Conservation (phyloP, 306 rosid species). For the Mimosa pudica region DNA sequence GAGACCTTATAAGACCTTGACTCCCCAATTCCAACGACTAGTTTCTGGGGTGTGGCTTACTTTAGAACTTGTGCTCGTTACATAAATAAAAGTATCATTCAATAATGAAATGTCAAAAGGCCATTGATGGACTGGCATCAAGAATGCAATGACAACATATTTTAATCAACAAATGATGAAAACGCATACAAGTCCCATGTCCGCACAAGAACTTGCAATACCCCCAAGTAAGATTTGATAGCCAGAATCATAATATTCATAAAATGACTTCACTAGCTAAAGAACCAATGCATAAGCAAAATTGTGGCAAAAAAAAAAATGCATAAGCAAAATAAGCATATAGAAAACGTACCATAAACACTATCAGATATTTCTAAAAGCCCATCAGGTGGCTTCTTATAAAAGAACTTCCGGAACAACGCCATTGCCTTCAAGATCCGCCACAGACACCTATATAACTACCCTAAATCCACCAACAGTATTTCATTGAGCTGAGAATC, state of each 20-base stretch:
- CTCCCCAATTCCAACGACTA: too few relatives aligned
- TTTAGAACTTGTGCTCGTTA: too few relatives aligned
- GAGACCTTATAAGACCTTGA: too few relatives aligned
- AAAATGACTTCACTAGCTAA: slow-evolving; percentile 30
- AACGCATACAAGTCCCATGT: slow-evolving; percentile 8
- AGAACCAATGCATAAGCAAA: slow-evolving; percentile 26
- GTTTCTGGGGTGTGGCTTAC: too few relatives aligned
- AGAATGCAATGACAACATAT: slow-evolving; percentile 23
- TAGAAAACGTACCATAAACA: slow-evolving; percentile 79
- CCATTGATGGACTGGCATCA: slow-evolving; percentile 19
- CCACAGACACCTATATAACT: slow-evolving; percentile 37
- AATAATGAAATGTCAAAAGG: slow-evolving; percentile 24
- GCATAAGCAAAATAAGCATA: slow-evolving; percentile 31
- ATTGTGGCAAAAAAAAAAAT: too few relatives aligned
- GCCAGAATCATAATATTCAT: slow-evolving; percentile 10
- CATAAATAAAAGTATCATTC: slow-evolving; percentile 26
- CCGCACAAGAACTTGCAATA: slow-evolving; percentile 24
- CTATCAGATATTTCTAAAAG: slow-evolving; percentile 90
- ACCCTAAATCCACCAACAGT: slow-evolving; percentile 53
- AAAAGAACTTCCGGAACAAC: slow-evolving; percentile 86
- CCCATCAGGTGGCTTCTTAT: slow-evolving; percentile 97
- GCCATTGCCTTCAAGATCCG: slow-evolving; percentile 76
- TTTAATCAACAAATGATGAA: slow-evolving; percentile 8
- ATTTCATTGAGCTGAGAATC: slow-evolving; percentile 33
- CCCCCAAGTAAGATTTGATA: slow-evolving; percentile 28